Conservation (phyloP, 768 basidiomycete species). For the Leccinum aurantiacum region DNA sequence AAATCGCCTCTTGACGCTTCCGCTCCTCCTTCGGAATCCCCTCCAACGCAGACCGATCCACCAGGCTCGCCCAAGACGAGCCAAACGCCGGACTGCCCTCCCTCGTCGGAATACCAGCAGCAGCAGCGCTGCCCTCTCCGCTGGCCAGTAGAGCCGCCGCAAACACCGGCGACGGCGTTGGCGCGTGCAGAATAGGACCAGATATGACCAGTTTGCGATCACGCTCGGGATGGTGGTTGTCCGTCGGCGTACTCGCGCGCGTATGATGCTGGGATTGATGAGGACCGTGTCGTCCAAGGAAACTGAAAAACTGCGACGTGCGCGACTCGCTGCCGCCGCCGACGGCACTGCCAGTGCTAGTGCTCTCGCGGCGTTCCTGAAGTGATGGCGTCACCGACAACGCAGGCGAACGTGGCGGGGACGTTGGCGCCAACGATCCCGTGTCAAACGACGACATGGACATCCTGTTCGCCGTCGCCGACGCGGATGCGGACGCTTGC, state of each 20-base stretch:
- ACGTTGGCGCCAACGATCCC: slow-evolving; percentile 29
- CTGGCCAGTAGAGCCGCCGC: background rate
- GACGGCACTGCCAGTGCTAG: background rate
- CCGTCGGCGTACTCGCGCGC: slow-evolving; percentile 46
- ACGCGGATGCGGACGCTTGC: slow-evolving; percentile 24
- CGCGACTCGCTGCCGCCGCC: slow-evolving; percentile 34
- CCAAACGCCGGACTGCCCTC: slow-evolving; percentile 59
- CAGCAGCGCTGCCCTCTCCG: slow-evolving; percentile 1
- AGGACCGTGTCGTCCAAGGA: slow-evolving; percentile 51
- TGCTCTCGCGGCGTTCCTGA: slow-evolving; percentile 24
- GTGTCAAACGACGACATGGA: slow-evolving; percentile 65
- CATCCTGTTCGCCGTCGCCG: slow-evolving; percentile 41
- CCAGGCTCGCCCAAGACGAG: slow-evolving; percentile 90
- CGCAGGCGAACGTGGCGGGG: slow-evolving; percentile 43
- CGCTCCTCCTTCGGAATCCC: slow-evolving; percentile 78
- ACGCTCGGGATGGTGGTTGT: slow-evolving; percentile 35
- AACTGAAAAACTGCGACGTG: slow-evolving; percentile 53
- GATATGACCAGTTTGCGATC: slow-evolving; percentile 61
- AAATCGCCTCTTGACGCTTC: slow-evolving; percentile 91
- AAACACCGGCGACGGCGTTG: slow-evolving; percentile 19
- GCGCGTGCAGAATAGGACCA: slow-evolving; percentile 54
- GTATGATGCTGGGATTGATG: slow-evolving; percentile 10
- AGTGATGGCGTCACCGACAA: slow-evolving; percentile 32
- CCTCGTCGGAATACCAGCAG: slow-evolving; percentile 30
- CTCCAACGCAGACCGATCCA: slow-evolving; percentile 80